phyloP scores from a whole-genome alignment of 2,329 filamentous ascomycete genomes.

The Ustilaginoidea virens region DNA sequence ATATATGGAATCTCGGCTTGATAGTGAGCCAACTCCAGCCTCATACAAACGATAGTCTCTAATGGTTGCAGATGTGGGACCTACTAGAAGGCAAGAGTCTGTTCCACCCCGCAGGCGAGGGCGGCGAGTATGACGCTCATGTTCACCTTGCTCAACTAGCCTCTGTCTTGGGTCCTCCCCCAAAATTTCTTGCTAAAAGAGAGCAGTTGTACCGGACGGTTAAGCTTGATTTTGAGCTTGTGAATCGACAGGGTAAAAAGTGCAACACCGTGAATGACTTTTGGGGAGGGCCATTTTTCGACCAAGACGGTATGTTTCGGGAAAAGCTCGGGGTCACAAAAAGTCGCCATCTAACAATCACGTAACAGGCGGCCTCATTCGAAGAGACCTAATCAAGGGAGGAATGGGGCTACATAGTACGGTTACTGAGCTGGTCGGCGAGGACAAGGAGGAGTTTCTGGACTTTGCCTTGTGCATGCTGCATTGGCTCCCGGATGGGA shows the following conservation, averaged over 20 bases:
- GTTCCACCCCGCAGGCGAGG: slow-evolving; percentile 8
- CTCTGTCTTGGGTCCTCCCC: slow-evolving; percentile 8
- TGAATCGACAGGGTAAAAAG: slow-evolving; percentile 1
- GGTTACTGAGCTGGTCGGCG: slow-evolving; percentile 7
- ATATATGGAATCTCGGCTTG: slow-evolving; percentile 10
- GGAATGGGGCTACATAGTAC: slow-evolving; percentile 5
- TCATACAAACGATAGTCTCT: not conserved
- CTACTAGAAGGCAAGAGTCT: slow-evolving; percentile 8
- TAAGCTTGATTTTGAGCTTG: slow-evolving; percentile 1
- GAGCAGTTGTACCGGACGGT: slow-evolving; percentile 7
- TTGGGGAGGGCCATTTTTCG: slow-evolving; percentile 10
- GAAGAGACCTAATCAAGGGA: slow-evolving; percentile 5
- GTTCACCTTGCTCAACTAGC: slow-evolving; percentile 10
- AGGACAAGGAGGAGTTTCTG: slow-evolving; percentile 10
- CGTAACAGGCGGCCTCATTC: slow-evolving; percentile 4
- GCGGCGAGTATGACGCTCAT: slow-evolving; percentile 10
- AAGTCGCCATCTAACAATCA: not conserved
- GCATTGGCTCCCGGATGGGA: slow-evolving; percentile 12
- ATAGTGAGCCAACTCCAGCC: slow-evolving; percentile 6
- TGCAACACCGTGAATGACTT: slow-evolving; percentile 10
- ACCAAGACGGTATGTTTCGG: slow-evolving; percentile 3
- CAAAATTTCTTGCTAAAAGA: slow-evolving; percentile 5
- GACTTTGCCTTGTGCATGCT: slow-evolving; percentile 11
- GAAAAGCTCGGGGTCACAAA: not conserved
- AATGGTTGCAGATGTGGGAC: slow-evolving; percentile 11